Conservation (phyloP, 139 green algal genomes). For the Picochlorum sp. region DNA sequence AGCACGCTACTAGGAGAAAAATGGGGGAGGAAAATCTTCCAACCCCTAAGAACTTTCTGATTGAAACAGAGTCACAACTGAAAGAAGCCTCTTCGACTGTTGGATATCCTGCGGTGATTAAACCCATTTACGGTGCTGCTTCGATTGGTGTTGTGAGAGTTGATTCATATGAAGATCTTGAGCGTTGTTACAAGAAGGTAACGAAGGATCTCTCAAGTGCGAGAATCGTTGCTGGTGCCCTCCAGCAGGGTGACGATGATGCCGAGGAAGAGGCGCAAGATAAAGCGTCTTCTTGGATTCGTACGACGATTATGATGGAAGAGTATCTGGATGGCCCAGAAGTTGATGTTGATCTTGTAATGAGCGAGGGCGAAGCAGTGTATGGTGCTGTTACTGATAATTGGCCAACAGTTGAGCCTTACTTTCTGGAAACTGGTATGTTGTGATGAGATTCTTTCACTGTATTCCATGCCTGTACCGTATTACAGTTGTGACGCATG, state of each 20-base stretch:
- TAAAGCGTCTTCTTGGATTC: slow-evolving; percentile 48
- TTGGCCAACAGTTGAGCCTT: slow-evolving; percentile 78
- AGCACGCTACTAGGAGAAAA: slow-evolving; percentile 41
- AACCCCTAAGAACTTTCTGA: slow-evolving; percentile 51
- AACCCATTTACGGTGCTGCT: slow-evolving; percentile 76
- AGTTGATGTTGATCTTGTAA: slow-evolving; percentile 78
- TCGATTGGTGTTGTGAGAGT: slow-evolving; percentile 79
- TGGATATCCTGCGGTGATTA: slow-evolving; percentile 79
- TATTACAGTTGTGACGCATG: too few species aligned
- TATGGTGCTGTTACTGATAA: slow-evolving; percentile 79
- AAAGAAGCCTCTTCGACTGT: slow-evolving; percentile 34
- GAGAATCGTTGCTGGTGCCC: slow-evolving; percentile 55
- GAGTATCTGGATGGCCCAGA: slow-evolving; percentile 79
- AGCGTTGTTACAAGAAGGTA: slow-evolving; percentile 18
- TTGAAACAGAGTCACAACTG: slow-evolving; percentile 37
- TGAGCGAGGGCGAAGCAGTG: slow-evolving; percentile 56
- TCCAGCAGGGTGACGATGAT: slow-evolving; percentile 41
- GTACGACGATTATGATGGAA: slow-evolving; percentile 78
- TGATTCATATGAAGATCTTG: slow-evolving; percentile 47
- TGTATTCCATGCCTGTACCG: too few species aligned
- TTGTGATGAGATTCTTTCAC: too few species aligned
- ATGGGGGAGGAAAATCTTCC: slow-evolving; percentile 62
- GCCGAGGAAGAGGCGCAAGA: slow-evolving; percentile 28
- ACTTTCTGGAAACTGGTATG: slow-evolving; percentile 93
- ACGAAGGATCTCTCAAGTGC: slow-evolving; percentile 26